Base-by-base conservation (phyloP, 768 basidiomycete species). In the Suillus bovinus region DNA sequence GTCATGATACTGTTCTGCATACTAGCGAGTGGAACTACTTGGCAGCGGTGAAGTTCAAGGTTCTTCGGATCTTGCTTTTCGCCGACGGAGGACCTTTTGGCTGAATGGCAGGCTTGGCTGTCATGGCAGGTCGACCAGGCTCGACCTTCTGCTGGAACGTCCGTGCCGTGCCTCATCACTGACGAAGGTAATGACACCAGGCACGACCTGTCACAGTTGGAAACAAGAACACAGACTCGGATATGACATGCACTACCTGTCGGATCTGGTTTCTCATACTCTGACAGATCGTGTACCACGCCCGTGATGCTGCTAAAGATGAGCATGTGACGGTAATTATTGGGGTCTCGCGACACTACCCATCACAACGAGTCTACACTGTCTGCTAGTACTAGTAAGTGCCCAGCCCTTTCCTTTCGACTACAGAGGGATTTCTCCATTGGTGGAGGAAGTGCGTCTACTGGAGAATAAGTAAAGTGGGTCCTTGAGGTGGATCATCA, bases 1-100 rank as follows among this genome's bases (percentile, higher is more conserved):
- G 86, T 11, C 86, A 86, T 67, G 85, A 86, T 63, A 68, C 71
- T 27, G 82, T 84, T n/a, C n/a, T 50, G 76, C 85, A 70, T 81
- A 82, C 66, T 79, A 82, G 76, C 77, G 2, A 79, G 83, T 39
- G 81, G 79, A 54, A 65, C 85, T n/a, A n/a, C n/a, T n/a, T 5
- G 1, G 20, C 33, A 34, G n/a, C 5, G 52, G n/a, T 34, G 33
- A 34, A 34, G 33, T 58, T 20, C 11, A 49, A 75, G 75, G 77
- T 74, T 74, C 61, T 72, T 71, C 57, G 73, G 73, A 65, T 58
- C 69, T 33, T 47, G 72, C 33, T 59, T 64, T 38, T 61, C 67
- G n/a, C 73, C 70, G 9, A 64, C 68, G n/a, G 62, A 61, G n/a
- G 73, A 71, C 17, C 66, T 67, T 22, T 44, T 74, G 72, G 70